phyloP scores from a whole-genome alignment of 176 grass and related monocot species.

The Oryza punctata region DNA sequence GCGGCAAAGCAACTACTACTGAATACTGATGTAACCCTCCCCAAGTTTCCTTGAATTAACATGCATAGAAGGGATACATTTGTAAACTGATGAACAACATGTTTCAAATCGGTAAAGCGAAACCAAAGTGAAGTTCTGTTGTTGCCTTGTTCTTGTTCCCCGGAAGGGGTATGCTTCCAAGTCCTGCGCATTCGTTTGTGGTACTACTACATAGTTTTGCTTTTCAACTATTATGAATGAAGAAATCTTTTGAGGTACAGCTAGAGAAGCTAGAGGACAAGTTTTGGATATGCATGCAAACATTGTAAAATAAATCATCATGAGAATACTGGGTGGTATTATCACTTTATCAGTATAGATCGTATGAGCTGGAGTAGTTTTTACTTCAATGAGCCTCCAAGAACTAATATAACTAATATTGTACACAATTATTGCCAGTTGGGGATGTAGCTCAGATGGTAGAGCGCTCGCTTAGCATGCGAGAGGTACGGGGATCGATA shows the following conservation, averaged over 20 bases:
- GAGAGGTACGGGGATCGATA: conserved; percentile 92
- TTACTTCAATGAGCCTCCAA: no score
- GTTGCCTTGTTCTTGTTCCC: neutral
- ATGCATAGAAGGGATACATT: conserved; percentile 3
- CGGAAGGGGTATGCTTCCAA: no score
- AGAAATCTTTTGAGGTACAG: neutral
- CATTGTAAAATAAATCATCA: no score
- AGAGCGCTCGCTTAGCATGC: conserved; percentile 96
- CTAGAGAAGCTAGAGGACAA: neutral
- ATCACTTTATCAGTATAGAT: no score
- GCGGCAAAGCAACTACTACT: neutral
- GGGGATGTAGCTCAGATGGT: conserved; percentile 99
- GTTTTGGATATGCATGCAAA: neutral
- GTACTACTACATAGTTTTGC: neutral
- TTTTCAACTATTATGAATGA: neutral
- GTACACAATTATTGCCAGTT: no score
- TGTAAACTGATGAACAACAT: conserved; percentile 1
- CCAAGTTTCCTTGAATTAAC: conserved; percentile 1
- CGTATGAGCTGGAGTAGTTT: neutral
- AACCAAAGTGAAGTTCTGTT: neutral
- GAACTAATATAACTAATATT: no score
- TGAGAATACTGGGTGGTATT: no score
- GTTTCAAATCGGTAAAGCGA: neutral
- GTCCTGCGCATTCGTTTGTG: neutral
- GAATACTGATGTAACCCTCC: conserved; percentile 23